Evolutionary conservation across 1,139 yeast species (phyloP).

Genomic region (Tardiomyces digboiensis): DNA sequence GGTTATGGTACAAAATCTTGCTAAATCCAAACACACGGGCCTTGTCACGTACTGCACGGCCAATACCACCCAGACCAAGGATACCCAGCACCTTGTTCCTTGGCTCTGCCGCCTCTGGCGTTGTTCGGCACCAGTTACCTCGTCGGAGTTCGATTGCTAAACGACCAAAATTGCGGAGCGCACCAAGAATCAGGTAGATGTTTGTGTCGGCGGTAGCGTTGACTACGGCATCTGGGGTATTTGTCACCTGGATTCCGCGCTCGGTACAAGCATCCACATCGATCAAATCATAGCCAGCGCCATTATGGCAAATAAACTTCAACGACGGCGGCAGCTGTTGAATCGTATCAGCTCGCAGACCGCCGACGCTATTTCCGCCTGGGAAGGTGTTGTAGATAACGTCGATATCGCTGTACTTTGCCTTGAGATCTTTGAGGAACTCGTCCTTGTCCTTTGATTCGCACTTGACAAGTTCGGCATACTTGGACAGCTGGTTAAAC

Average conservation of each 20-base stretch:
- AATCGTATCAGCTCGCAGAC: constrained; percentile 66
- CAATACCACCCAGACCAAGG: constrained; percentile 78
- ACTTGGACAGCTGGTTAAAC: neutral
- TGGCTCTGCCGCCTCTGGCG: constrained; percentile 40
- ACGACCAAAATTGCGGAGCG: constrained; percentile 49
- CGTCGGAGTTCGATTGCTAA: constrained; percentile 29
- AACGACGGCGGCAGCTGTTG: constrained; percentile 49
- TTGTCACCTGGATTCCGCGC: constrained; percentile 50
- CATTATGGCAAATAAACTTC: constrained; percentile 63
- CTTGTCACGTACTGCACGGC: constrained; percentile 61
- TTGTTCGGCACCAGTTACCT: constrained; percentile 25
- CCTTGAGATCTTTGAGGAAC: constrained; percentile 23
- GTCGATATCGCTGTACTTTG: constrained; percentile 18
- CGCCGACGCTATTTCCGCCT: constrained; percentile 37
- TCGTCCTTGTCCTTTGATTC: constrained; percentile 19
- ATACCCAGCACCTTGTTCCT: constrained; percentile 59
- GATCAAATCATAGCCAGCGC: constrained; percentile 84
- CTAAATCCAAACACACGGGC: constrained; percentile 54
- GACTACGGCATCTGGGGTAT: constrained; percentile 61
- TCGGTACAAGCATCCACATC: constrained; percentile 41
- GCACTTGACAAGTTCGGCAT: constrained; percentile 13
- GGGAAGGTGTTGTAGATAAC: constrained; percentile 23
- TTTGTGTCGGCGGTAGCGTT: constrained; percentile 74
- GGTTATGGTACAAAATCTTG: constrained; percentile 55
- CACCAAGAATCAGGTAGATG: constrained; percentile 45